Evolutionary conservation across 2,329 filamentous ascomycete species (phyloP).

Genomic region (Aspergillus sp.): DNA sequence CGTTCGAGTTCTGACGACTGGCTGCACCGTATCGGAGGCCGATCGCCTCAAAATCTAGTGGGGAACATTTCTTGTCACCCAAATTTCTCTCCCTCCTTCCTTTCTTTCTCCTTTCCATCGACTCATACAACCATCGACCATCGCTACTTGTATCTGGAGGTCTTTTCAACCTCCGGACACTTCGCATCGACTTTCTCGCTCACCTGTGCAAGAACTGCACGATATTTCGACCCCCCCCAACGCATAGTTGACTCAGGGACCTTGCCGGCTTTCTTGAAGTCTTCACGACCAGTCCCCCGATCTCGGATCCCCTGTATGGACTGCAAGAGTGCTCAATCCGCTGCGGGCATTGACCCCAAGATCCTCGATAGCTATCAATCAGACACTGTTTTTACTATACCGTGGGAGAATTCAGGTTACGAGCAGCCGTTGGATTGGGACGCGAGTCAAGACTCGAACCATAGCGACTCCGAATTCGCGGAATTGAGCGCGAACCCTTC

Average conservation of each 20-base stretch:
- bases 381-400: slow-evolving; percentile 34
- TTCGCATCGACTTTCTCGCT: background rate
- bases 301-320: slow-evolving; percentile 34
- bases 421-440: slow-evolving; percentile 40
- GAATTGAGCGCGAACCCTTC: slow-evolving; percentile 29
- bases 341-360: slow-evolving; percentile 44
- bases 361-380: slow-evolving; percentile 42
- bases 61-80: slow-evolving; percentile 20
- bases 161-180: slow-evolving; percentile 1
- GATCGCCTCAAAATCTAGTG: slow-evolving; percentile 27
- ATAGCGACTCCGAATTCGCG: slow-evolving; percentile 36
- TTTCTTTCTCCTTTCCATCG: background rate
- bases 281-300: slow-evolving; percentile 8
- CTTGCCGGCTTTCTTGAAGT: slow-evolving; percentile 17
- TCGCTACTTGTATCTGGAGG: slow-evolving; percentile 7
- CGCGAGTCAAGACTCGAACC: slow-evolving; percentile 40
- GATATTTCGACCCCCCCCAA: slow-evolving; percentile 6
- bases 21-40: slow-evolving; percentile 18
- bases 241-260: slow-evolving; percentile 6
- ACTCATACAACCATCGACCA: background rate
- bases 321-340: slow-evolving; percentile 35
- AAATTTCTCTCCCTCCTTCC: slow-evolving; percentile 15
- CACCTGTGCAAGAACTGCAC: background rate
- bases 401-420: slow-evolving; percentile 38
- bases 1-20: slow-evolving; percentile 3